Percentiles rank a stretch among this genome's conserved stretches.
These are phyloP conservation scores for Arthrobotrys pseudoclavata DNA, from an alignment of 2,329 filamentous ascomycete genomes.

Conservation along the genomic window DNA sequence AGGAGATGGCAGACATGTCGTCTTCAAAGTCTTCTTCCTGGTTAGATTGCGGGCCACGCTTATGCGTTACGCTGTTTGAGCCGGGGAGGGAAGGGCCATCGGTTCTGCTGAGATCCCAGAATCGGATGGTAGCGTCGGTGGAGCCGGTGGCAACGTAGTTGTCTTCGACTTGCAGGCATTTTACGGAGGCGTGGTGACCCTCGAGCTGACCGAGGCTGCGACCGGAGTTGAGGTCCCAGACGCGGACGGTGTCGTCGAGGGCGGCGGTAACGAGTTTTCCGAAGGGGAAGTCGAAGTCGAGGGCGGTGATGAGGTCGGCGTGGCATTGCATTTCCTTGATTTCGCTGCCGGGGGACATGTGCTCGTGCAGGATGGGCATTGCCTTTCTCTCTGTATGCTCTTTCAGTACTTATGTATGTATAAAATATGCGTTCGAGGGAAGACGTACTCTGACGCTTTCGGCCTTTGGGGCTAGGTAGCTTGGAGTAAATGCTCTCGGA, in stretches of 20 bases:
- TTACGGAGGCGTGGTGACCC: constrained; percentile 93
- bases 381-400: constrained; percentile 73
- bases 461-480: constrained; percentile 74
- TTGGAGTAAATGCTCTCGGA: constrained; percentile 98
- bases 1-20: constrained; percentile 63
- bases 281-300: constrained; percentile 98
- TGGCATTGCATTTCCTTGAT: constrained; percentile 93
- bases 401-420: constrained; percentile 5
- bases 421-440: not conserved
- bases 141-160: constrained; percentile 95
- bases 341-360: constrained; percentile 87
- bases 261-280: constrained; percentile 93
- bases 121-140: constrained; percentile 90
- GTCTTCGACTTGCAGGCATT: constrained; percentile 92
- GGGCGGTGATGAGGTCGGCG: constrained; percentile 84
- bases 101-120: constrained; percentile 94
- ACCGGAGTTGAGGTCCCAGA: constrained; percentile 96
- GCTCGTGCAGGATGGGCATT: constrained; percentile 95
- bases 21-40: constrained; percentile 69
- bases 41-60: constrained; percentile 68
- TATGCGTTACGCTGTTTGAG: constrained; percentile 64
- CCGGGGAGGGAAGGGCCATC: constrained; percentile 66
- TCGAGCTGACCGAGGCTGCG: constrained; percentile 92
- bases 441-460: constrained; percentile 67
- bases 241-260: constrained; percentile 90